Evolutionary conservation across 371 early-diverging fungal species (phyloP).

Genomic region (Edhazardia aedis): DNA sequence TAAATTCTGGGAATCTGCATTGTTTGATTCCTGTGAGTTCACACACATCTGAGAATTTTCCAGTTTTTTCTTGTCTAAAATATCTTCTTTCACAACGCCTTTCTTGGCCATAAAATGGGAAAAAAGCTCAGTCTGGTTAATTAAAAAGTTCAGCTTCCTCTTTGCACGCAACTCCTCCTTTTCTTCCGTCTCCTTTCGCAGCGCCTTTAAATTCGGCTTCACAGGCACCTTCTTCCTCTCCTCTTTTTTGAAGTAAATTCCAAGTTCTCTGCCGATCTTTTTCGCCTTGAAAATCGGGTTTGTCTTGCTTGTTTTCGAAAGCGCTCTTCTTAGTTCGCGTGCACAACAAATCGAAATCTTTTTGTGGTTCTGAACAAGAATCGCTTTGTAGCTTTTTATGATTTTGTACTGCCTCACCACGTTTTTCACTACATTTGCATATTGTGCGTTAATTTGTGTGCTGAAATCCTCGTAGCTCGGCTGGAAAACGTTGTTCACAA

Average conservation of each 20-base stretch:
- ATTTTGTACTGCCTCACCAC: too few relatives aligned
- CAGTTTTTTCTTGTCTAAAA: too few relatives aligned
- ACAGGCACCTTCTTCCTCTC: slow-evolving; percentile 45
- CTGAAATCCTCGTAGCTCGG: too few relatives aligned
- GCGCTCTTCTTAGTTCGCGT: slow-evolving; percentile 38
- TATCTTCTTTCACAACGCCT: slow-evolving; percentile 3
- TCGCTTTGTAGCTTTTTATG: too few relatives aligned
- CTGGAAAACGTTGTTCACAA: too few relatives aligned
- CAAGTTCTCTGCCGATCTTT: slow-evolving; percentile 32
- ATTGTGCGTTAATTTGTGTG: too few relatives aligned
- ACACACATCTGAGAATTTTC: too few relatives aligned
- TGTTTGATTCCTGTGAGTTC: neutral
- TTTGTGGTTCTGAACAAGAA: too few relatives aligned
- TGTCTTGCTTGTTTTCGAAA: slow-evolving; percentile 36
- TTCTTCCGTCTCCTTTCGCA: slow-evolving; percentile 60
- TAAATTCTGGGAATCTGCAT: slow-evolving; percentile 42
- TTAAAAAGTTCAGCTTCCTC: slow-evolving; percentile 74
- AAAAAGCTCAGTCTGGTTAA: slow-evolving; percentile 81
- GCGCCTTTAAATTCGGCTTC: slow-evolving; percentile 59
- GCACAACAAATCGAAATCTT: slow-evolving; percentile 39
- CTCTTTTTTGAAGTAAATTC: slow-evolving; percentile 17
- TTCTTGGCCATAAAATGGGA: slow-evolving; percentile 61
- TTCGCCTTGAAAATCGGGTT: slow-evolving; percentile 41
- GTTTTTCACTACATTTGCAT: too few relatives aligned
- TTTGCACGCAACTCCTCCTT: slow-evolving; percentile 67